Conservation (phyloP, 1,284 basidiomycete species). For the Caloboletus inedulis region DNA sequence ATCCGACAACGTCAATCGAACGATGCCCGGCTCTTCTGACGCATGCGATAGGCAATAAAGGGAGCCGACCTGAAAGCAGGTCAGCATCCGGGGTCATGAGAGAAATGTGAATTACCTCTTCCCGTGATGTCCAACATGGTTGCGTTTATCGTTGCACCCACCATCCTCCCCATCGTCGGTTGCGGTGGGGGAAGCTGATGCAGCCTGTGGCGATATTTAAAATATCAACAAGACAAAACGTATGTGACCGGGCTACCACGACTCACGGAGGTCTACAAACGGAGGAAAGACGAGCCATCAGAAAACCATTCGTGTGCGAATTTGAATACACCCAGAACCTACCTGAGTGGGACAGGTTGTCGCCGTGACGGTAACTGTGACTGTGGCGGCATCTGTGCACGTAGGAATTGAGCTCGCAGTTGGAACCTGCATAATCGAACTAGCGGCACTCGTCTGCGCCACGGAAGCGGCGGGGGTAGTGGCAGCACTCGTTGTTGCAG, state of each 20-base stretch:
- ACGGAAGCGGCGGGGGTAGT: no score
- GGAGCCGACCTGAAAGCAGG: conserved; percentile 1
- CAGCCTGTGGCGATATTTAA: not conserved
- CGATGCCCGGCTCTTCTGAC: conserved; percentile 10
- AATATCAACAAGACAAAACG: not conserved
- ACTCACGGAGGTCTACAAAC: not conserved
- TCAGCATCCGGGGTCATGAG: not conserved
- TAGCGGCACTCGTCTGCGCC: not conserved
- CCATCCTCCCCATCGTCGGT: not conserved
- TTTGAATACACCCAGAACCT: not conserved
- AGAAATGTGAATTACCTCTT: conserved; percentile 10
- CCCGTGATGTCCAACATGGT: not conserved
- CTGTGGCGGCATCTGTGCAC: not conserved
- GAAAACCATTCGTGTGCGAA: not conserved
- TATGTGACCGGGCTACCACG: not conserved
- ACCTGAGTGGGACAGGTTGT: conserved; percentile 15
- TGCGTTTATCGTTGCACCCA: not conserved
- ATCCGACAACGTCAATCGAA: not conserved
- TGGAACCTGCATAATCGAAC: not conserved
- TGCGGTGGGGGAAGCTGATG: conserved; percentile 2
- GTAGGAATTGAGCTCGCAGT: conserved; percentile 1
- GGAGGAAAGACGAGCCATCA: not conserved
- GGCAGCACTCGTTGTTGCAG: no score
- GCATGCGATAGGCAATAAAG: not conserved
- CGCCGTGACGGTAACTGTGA: conserved; percentile 18